Conservation (phyloP, 2,329 filamentous ascomycete species). For the Cordyceps fumosorosea region DNA sequence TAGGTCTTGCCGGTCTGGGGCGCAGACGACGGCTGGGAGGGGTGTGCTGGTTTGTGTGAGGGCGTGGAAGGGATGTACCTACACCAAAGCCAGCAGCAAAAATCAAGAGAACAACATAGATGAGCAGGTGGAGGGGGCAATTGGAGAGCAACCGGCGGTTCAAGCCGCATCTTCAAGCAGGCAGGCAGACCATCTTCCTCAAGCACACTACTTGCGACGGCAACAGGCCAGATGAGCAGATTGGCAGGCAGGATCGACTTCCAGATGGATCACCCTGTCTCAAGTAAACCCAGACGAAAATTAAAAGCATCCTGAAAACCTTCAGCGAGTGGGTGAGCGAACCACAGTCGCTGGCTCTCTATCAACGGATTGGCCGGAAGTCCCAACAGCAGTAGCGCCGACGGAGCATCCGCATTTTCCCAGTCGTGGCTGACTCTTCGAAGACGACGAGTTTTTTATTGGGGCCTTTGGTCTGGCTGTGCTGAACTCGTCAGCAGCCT, state of each 20-base stretch:
- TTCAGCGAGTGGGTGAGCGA: not conserved
- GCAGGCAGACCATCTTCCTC: not conserved
- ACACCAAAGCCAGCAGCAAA: too few species aligned
- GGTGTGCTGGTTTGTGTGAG: not conserved
- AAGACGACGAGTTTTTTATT: not conserved
- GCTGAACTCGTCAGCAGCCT: not conserved
- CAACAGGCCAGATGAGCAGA: too few species aligned
- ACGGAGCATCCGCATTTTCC: slow-evolving; percentile 9
- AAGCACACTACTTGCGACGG: not conserved
- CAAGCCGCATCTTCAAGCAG: not conserved
- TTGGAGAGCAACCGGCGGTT: not conserved
- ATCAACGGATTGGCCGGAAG: not conserved
- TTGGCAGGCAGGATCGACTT: not conserved
- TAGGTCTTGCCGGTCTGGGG: slow-evolving; percentile 2
- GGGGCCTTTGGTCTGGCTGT: not conserved
- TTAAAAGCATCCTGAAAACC: not conserved
- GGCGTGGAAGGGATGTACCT: not conserved
- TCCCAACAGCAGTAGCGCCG: not conserved
- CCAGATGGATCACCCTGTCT: not conserved
- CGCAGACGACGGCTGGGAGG: slow-evolving; percentile 1
- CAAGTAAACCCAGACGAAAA: not conserved
- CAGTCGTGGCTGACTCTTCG: not conserved
- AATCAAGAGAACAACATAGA: too few species aligned
- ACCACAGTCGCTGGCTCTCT: not conserved
- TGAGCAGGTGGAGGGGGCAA: not conserved